Evolutionary conservation across 805 yeast genomes (phyloP).

Genomic region (Wickerhamomyces pijperi): DNA sequence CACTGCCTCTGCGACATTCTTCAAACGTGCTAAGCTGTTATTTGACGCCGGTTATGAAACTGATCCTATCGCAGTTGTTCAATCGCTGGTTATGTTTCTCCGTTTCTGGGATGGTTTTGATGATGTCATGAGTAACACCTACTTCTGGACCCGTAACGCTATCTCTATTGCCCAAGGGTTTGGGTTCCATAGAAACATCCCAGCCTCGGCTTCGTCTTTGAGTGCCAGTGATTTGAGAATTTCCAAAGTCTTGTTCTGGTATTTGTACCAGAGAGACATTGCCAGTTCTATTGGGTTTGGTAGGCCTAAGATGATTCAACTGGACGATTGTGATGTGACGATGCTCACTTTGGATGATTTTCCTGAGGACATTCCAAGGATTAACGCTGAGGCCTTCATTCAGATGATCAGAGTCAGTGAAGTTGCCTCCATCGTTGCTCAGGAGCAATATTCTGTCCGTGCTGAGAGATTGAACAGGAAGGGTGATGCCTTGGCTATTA

Average conservation of each 20-base stretch:
- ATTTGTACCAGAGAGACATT: slow-evolving; percentile 59
- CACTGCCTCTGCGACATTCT: slow-evolving; percentile 46
- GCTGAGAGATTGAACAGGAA: slow-evolving; percentile 39
- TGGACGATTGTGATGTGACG: slow-evolving; percentile 69
- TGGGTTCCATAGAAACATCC: slow-evolving; percentile 58
- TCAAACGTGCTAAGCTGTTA: slow-evolving; percentile 63
- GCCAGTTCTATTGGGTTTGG: slow-evolving; percentile 64
- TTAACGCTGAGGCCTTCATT: slow-evolving; percentile 47
- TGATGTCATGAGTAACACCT: slow-evolving; percentile 52
- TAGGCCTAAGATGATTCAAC: slow-evolving; percentile 54
- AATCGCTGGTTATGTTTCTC: slow-evolving; percentile 50
- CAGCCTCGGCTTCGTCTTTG: slow-evolving; percentile 21
- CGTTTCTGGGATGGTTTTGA: slow-evolving; percentile 70
- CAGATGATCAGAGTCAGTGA: slow-evolving; percentile 57
- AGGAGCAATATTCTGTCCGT: slow-evolving; percentile 61
- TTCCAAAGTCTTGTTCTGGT: slow-evolving; percentile 72
- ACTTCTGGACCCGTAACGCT: slow-evolving; percentile 63
- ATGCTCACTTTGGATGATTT: slow-evolving; percentile 61
- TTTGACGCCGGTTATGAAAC: slow-evolving; percentile 60
- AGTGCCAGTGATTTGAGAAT: slow-evolving; percentile 32
- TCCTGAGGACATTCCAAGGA: slow-evolving; percentile 36
- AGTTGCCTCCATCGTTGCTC: slow-evolving; percentile 56
- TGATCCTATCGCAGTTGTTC: slow-evolving; percentile 51
- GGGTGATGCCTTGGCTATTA: slow-evolving; percentile 31
- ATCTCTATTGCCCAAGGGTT: slow-evolving; percentile 62